Evolutionary conservation across 2,329 filamentous ascomycete species (phyloP).

Genomic region (Talaromyces sp.): DNA sequence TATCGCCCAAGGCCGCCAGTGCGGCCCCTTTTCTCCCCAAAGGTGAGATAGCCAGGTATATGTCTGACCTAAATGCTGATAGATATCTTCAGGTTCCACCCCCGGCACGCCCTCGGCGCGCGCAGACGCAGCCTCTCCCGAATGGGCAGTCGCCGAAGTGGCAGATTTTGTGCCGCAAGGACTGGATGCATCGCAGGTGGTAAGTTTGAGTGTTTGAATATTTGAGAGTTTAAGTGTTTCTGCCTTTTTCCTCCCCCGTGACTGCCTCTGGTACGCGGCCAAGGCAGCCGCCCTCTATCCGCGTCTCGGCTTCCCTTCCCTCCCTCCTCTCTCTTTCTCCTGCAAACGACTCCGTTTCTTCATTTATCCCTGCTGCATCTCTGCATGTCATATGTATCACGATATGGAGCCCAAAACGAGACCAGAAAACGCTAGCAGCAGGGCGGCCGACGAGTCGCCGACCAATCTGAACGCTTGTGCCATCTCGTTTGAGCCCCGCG

Average conservation of each 20-base stretch:
- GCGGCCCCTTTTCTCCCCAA: conserved; percentile 59
- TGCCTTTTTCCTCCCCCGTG: neutral
- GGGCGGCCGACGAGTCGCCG: conserved; percentile 2
- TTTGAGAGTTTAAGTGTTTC: neutral
- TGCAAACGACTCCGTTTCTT: neutral
- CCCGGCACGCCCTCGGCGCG: conserved; percentile 35
- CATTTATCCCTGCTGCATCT: neutral
- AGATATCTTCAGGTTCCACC: conserved; percentile 28
- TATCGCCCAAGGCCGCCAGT: conserved; percentile 85
- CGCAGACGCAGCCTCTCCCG: conserved; percentile 36
- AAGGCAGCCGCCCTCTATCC: neutral
- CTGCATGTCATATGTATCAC: neutral
- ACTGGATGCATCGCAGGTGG: conserved; percentile 47
- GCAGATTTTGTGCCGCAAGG: conserved; percentile 51
- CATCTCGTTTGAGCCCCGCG: conserved; percentile 17
- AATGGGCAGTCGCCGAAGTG: conserved; percentile 42
- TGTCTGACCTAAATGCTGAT: neutral
- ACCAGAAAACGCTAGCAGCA: neutral
- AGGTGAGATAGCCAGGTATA: conserved; percentile 17
- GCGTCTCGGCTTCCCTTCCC: neutral
- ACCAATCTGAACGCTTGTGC: conserved; percentile 20
- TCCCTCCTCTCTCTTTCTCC: neutral
- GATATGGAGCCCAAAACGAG: neutral
- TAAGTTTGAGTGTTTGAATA: conserved; percentile 24
- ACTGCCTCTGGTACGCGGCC: neutral